Conservation (phyloP, 129 eudicot genomes). For the Oenanthe sinensis region DNA sequence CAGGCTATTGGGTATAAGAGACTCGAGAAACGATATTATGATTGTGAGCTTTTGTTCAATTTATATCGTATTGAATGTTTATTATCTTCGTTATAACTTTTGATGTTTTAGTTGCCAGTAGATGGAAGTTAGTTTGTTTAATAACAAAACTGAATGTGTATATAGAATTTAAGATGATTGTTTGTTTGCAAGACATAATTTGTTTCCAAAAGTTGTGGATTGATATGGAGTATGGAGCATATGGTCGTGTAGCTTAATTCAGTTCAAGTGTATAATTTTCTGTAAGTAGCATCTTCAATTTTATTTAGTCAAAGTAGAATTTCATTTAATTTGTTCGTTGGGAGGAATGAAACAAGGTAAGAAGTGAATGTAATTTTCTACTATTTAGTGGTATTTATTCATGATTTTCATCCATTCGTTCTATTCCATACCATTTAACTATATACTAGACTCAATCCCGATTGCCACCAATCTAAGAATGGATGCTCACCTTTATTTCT, state of each 20-base stretch:
- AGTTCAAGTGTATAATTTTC: not conserved
- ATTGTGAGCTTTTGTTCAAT: slow-evolving; percentile 52
- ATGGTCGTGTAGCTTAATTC: not conserved
- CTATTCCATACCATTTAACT: not conserved
- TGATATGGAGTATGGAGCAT: not conserved
- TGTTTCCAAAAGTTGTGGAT: not conserved
- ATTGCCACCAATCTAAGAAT: not conserved
- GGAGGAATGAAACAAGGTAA: not conserved
- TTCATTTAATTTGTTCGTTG: not conserved
- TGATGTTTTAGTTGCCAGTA: not conserved
- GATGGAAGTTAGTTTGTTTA: not conserved
- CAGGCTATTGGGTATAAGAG: slow-evolving; percentile 83
- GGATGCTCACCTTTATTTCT: not conserved
- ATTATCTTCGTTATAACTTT: not conserved
- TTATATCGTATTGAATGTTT: not conserved
- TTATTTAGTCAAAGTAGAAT: not conserved
- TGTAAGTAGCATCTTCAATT: not conserved
- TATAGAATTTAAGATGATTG: not conserved
- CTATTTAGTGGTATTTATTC: not conserved
- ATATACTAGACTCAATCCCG: not conserved
- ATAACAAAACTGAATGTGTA: not conserved
- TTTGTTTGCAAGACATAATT: not conserved
- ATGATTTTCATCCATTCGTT: not conserved
- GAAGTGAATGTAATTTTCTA: not conserved
- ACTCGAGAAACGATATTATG: slow-evolving; percentile 73